Evolutionary conservation across 1,284 basidiomycete species (phyloP), one percentile per base, ranked within the genome.

Genomic region (Trichosporon faecale): DNA sequence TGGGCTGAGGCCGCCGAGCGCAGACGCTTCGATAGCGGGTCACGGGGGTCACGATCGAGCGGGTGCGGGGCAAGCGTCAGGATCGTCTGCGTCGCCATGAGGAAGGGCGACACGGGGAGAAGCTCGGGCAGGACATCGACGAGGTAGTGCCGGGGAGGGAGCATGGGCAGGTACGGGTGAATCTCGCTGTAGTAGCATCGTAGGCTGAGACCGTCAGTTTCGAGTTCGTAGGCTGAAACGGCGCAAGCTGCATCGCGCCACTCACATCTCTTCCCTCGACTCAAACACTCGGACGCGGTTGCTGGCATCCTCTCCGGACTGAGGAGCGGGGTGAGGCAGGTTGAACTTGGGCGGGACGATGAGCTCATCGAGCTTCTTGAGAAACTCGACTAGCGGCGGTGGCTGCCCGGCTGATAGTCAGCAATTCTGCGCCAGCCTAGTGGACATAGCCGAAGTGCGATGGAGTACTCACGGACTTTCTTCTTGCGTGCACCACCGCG

Each of bases 401-500:
- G 82, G 82, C 6, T 78, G 70, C 3, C 69, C 71, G 5, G 74
- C 79, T 76, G 65, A 23, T 21, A 29, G 66, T 64, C 49, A 67
- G 52, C 44, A 49, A 14, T 31, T 60, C n/a, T 44, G 40, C 40
- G n/a, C n/a, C n/a, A 44, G 40, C 11, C 18, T 64, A 18, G 14
- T 18, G 27, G 21, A 14, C 33, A 25, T 29, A 29, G 11, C 33
- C 12, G 57, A 31, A 31, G 18, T 63, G 16, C 27, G 33, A 12
- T 33, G n/a, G 12, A 12, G 12, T 14, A 74, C 75, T 70, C 66
- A 77, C 77, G 71, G 69, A 79, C 79, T 29, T 77, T 76, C 71
- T 80, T 80, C 76, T 81, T 84, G 69, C 83, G 76, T 1, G 83
- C 81, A 7, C 83, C 83, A 8, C 82, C 83, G 44, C 83, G 73